Percentiles rank a stretch among this genome's conserved stretches.
Evolutionary conservation across 169 alveolate genomes (phyloP).

Genomic region (Plasmodium falciparum): DNA sequence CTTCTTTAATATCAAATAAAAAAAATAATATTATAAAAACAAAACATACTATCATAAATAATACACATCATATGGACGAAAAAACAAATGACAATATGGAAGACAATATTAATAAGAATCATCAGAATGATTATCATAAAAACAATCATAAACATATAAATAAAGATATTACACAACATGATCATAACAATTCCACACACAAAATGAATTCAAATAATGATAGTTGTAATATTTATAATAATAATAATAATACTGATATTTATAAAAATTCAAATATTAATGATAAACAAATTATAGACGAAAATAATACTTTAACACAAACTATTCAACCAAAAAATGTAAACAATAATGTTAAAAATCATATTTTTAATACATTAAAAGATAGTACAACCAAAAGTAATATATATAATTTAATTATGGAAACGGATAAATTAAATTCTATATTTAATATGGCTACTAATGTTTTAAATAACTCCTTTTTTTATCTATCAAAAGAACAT

Average conservation of each 20-base stretch:
- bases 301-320: background rate
- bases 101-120: background rate
- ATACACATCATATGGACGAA: background rate
- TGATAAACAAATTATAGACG: background rate
- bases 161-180: background rate
- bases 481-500: constrained; percentile 39
- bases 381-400: constrained; percentile 42
- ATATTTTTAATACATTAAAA: constrained; percentile 13
- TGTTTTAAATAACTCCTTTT: constrained; percentile 61
- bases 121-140: background rate
- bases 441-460: constrained; percentile 57
- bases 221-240: background rate
- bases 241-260: background rate
- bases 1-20: too few relatives aligned
- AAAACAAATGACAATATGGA: background rate
- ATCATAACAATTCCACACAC: background rate
- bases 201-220: background rate
- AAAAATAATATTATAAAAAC: too few relatives aligned
- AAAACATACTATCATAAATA: too few relatives aligned
- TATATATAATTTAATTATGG: constrained; percentile 63
- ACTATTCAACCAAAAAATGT: too few relatives aligned
- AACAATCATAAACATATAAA: background rate
- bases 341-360: background rate
- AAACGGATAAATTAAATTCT: constrained; percentile 53
- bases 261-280: background rate